Base-by-base conservation (phyloP, 768 basidiomycete species). In the Cystofilobasidium capitatum region DNA sequence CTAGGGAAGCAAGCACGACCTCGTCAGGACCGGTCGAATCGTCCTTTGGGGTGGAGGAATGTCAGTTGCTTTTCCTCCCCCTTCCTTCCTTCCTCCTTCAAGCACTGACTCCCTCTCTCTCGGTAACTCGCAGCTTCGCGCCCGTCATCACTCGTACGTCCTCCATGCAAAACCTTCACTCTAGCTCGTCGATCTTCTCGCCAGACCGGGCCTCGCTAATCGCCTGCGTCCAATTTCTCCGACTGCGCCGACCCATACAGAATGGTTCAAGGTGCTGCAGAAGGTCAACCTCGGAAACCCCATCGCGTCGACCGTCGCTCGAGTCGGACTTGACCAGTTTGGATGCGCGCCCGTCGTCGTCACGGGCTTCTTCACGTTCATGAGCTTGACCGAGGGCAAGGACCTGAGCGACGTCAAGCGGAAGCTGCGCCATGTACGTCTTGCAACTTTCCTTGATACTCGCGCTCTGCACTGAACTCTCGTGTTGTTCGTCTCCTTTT, bases 11-110 rank as follows among this genome's bases (percentile, higher is more conserved):
- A 51, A 64, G 4, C 68, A 69, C 26, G 68, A 69, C 57, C 58
- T 58, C 29, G 55, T 42, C 20, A 29, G 68, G 9, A 69, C 68
- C 10, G 68, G 68, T 35, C 42, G 68, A 5, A 69, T 69, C 37
- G 68, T 69, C 58, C 45, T 69, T 8, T 69, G 68, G 68, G 68
- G 68, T 26, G 68, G 68, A 24, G 68, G 62, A 33, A 49, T 64
- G 65, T 67, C 12, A 37, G 64, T 65, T 42, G 12, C 14, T 9
- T 58, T 22, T 55, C 22, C 14, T 57, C 24, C 22, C 20, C n/a
- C 37, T 8, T n/a, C 22, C 20, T 26, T 36, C 35, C n/a, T 20
- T 26, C 37, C 24, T 20, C 58, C 29, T 13, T 5, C 40, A 3
- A 3, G 13, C 35, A 26, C 37, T 39, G 14, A 24, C n/a, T n/a